Evolutionary conservation across 352 stramenopile species (phyloP).

Genomic region (Globisporangium uncinulatum): DNA sequence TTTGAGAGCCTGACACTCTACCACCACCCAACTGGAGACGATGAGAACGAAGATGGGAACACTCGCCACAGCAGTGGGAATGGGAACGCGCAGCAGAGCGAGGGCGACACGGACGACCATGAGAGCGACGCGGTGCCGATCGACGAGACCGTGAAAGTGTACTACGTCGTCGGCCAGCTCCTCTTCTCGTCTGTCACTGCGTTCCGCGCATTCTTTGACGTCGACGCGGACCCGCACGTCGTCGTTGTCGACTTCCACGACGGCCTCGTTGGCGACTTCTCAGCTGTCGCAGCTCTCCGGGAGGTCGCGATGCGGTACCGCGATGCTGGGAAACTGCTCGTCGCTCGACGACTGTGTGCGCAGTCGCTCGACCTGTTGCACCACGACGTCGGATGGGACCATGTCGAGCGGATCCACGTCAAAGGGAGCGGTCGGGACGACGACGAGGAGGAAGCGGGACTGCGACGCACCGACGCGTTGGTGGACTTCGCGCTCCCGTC

Average conservation of each 20-base stretch:
- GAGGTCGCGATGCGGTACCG: slow-evolving; percentile 67
- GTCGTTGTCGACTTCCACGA: slow-evolving; percentile 75
- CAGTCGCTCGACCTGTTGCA: slow-evolving; percentile 52
- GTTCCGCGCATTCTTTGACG: slow-evolving; percentile 78
- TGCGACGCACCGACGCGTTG: background rate
- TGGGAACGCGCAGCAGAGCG: slow-evolving; percentile 15
- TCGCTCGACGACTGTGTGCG: slow-evolving; percentile 53
- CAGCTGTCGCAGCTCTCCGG: slow-evolving; percentile 70
- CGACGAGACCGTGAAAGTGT: slow-evolving; percentile 47
- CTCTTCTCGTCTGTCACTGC: slow-evolving; percentile 75
- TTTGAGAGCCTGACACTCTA: slow-evolving; percentile 30
- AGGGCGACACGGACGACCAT: slow-evolving; percentile 20
- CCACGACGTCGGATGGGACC: slow-evolving; percentile 52
- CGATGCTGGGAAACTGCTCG: slow-evolving; percentile 64
- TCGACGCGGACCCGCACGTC: slow-evolving; percentile 50
- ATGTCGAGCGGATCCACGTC: slow-evolving; percentile 31
- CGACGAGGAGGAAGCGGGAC: slow-evolving; percentile 17
- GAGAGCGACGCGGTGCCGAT: slow-evolving; percentile 18
- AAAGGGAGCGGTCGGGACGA: slow-evolving; percentile 1
- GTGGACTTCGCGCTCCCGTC: slow-evolving; percentile 3
- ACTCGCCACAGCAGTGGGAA: slow-evolving; percentile 12
- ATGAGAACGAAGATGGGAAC: background rate
- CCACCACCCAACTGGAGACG: slow-evolving; percentile 10
- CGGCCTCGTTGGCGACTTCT: slow-evolving; percentile 81
- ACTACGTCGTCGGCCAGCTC: slow-evolving; percentile 64